phyloP scores from a whole-genome alignment of 129 eudicot genomes.

The Erigeron canadensis region DNA sequence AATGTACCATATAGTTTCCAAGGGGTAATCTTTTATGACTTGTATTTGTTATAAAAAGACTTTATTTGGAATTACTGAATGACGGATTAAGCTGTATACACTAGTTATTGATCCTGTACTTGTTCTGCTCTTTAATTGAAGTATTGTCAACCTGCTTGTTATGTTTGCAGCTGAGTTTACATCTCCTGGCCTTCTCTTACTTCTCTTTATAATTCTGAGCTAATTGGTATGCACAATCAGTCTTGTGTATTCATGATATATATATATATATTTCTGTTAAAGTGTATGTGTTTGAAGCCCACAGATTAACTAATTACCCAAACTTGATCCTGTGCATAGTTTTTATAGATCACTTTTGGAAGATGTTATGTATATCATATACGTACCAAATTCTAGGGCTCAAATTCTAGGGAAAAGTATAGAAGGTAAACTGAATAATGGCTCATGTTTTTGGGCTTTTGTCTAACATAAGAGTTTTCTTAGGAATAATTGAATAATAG shows the following conservation, averaged over 20 bases:
- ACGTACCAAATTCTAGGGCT: neutral
- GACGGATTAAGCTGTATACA: neutral
- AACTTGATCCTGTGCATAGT: neutral
- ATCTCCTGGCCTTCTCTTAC: too few species aligned
- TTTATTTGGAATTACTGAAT: neutral
- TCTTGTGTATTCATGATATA: neutral
- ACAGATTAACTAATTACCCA: neutral
- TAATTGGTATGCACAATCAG: neutral
- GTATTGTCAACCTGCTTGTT: too few species aligned
- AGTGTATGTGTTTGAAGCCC: conserved; percentile 7
- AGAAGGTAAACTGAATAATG: conserved; percentile 1
- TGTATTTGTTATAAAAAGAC: neutral
- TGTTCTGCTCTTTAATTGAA: too few species aligned
- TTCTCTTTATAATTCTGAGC: too few species aligned
- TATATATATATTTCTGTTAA: too few species aligned
- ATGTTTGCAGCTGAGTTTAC: too few species aligned
- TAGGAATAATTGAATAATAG: neutral
- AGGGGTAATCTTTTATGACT: neutral
- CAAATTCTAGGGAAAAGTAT: neutral
- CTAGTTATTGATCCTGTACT: too few species aligned
- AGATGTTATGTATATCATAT: neutral
- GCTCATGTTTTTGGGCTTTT: neutral
- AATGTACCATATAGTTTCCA: too few species aligned
- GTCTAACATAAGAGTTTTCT: too few species aligned
- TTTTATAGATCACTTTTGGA: neutral